Evolutionary conservation across 2,329 filamentous ascomycete genomes (phyloP).

Genomic region (Xylariaceae sp.): DNA sequence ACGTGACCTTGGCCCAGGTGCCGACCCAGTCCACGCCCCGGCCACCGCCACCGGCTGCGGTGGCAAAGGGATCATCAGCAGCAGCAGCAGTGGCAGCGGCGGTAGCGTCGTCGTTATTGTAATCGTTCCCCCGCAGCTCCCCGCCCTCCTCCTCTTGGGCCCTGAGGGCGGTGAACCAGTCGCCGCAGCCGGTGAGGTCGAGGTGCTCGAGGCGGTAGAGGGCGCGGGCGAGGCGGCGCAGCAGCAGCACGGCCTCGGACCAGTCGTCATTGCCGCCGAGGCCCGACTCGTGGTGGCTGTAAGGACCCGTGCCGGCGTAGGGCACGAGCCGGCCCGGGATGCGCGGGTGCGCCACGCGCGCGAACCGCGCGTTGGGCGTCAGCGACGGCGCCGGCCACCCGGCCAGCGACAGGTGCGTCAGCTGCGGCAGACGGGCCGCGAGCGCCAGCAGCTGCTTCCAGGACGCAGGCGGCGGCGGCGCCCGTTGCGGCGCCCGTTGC

Average conservation of each 20-base stretch:
- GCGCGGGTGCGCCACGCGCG: constrained; percentile 37
- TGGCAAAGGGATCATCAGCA: background rate
- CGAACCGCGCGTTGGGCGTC: constrained; percentile 44
- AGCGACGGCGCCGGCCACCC: constrained; percentile 55
- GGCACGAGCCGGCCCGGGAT: constrained; percentile 33
- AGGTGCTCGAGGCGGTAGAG: constrained; percentile 54
- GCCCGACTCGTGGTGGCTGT: too few relatives aligned
- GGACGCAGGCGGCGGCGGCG: constrained; percentile 29
- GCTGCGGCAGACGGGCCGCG: constrained; percentile 41
- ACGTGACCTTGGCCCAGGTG: constrained; percentile 45
- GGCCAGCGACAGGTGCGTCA: constrained; percentile 55
- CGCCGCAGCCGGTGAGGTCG: constrained; percentile 51
- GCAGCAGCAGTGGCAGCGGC: too few relatives aligned
- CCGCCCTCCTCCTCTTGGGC: constrained; percentile 28
- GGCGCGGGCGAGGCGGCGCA: constrained; percentile 45
- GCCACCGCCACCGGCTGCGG: too few relatives aligned
- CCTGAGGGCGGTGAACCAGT: constrained; percentile 46
- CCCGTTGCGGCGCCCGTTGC: too few relatives aligned
- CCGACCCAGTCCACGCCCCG: constrained; percentile 45
- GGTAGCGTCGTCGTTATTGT: too few relatives aligned
- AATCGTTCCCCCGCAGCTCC: constrained; percentile 27
- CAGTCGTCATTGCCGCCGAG: constrained; percentile 51
- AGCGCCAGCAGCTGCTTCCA: constrained; percentile 53
- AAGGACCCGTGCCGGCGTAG: constrained; percentile 48
- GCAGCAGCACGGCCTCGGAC: constrained; percentile 48